Percentiles rank a stretch among this genome's conserved stretches.
Conservation (phyloP, 495 filamentous ascomycete genomes). For the Massariosphaeria phaeospora region DNA sequence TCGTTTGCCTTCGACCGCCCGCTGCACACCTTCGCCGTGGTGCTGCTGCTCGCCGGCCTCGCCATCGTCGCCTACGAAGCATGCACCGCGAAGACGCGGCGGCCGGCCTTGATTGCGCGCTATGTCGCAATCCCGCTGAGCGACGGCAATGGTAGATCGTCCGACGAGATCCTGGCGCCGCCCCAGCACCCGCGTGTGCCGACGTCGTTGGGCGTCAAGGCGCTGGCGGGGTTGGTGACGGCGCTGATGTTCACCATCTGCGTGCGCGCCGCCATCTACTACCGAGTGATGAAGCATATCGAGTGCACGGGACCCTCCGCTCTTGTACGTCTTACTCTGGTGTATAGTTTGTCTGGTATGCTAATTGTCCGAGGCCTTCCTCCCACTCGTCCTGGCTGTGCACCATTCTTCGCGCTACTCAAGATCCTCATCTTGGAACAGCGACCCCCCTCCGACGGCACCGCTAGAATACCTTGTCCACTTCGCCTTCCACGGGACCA, state of each 20-base stretch:
- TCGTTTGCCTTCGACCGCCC: constrained; percentile 38
- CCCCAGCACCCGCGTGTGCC: too few species aligned
- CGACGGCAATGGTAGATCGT: constrained; percentile 10
- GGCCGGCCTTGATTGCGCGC: constrained; percentile 1
- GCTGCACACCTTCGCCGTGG: constrained; percentile 32
- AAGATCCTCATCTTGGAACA: not conserved
- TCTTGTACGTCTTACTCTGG: constrained; percentile 1
- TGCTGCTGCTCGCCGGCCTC: constrained; percentile 29
- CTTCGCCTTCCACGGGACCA: constrained; percentile 7
- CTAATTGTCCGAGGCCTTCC: constrained; percentile 26
- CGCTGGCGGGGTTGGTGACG: constrained; percentile 23
- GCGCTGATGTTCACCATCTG: constrained; percentile 32
- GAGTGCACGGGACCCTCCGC: constrained; percentile 32
- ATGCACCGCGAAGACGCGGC: not conserved
- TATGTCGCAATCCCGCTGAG: constrained; percentile 28
- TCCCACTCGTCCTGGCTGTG: constrained; percentile 19
- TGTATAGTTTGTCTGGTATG: not conserved
- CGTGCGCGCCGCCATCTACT: constrained; percentile 30
- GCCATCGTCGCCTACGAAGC: constrained; percentile 25
- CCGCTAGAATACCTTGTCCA: not conserved
- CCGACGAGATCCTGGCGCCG: too few species aligned
- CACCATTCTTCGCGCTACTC: constrained; percentile 1
- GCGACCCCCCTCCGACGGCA: not conserved
- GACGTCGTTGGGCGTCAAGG: constrained; percentile 14
- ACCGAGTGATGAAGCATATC: constrained; percentile 22